Conservation (phyloP, 2,329 filamentous ascomycete genomes). For the Trichophyton rubrum region DNA sequence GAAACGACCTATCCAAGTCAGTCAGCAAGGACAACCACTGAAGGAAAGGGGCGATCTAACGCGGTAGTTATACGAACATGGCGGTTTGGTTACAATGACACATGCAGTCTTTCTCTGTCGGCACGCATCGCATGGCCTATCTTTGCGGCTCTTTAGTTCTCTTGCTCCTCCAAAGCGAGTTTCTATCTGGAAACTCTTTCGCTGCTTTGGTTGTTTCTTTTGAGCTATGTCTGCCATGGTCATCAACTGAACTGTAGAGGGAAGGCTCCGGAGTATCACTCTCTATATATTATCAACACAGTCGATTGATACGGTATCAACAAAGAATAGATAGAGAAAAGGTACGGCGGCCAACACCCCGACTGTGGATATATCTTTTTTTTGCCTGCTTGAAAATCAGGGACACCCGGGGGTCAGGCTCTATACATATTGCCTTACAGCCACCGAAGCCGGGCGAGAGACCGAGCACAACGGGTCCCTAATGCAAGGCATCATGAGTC, state of each 20-base stretch:
- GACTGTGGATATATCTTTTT: not conserved
- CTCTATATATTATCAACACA: not conserved
- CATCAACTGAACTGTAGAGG: not conserved
- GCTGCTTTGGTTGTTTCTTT: not conserved
- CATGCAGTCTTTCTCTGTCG: constrained; percentile 1
- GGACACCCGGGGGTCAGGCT: not conserved
- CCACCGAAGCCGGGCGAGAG: not conserved
- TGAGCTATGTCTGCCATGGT: constrained; percentile 2
- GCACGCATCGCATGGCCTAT: constrained; percentile 4
- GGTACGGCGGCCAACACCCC: not conserved
- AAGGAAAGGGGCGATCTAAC: not conserved
- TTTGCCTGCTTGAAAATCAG: not conserved
- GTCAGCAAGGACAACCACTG: not conserved
- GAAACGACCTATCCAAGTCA: not conserved
- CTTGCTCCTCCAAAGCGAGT: constrained; percentile 4
- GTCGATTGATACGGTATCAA: not conserved
- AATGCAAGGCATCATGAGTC: not conserved
- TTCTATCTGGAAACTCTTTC: constrained; percentile 5
- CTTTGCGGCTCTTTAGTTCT: constrained; percentile 3
- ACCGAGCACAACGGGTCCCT: not conserved
- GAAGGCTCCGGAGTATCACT: not conserved
- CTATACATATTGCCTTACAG: not conserved
- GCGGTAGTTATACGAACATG: not conserved
- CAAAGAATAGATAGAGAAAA: too few relatives aligned
- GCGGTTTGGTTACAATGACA: constrained; percentile 4